Percentiles rank a stretch among this genome's conserved stretches.
These are phyloP conservation scores for Setaria viridis DNA, from an alignment of 202 grass and related monocot genomes.

Conservation along the genomic window DNA sequence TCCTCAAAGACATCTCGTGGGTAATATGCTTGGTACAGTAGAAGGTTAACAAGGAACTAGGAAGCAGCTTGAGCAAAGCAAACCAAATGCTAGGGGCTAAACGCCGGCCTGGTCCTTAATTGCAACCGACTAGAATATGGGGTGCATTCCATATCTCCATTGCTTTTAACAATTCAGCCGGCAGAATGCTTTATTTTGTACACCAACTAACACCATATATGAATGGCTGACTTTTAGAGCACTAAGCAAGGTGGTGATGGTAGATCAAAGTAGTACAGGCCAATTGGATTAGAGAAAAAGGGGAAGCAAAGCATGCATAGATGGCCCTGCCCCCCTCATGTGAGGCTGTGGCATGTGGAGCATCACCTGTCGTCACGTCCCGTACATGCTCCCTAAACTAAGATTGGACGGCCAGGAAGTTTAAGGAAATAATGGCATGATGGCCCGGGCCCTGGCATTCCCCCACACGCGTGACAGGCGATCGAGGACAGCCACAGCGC, in stretches of 20 bases:
- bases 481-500: no score
- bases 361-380: not conserved
- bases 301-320: not conserved
- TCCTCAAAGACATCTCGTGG: not conserved
- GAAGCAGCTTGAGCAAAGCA: not conserved
- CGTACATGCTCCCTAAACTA: not conserved
- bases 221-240: not conserved
- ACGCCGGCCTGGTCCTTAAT: not conserved
- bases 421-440: not conserved
- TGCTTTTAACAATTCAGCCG: not conserved
- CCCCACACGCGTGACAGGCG: not conserved
- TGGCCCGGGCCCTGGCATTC: not conserved
- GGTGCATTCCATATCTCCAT: not conserved
- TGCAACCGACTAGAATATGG: not conserved
- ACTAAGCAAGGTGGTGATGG: not conserved
- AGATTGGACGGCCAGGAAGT: not conserved
- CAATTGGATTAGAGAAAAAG: conserved; percentile 3
- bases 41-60: not conserved
- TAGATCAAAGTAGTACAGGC: not conserved
- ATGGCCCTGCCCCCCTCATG: not conserved
- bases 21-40: not conserved
- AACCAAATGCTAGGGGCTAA: not conserved
- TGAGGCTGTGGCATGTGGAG: not conserved
- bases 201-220: not conserved
- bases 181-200: not conserved